Percentiles rank a stretch among this genome's conserved stretches.
phyloP scores from a whole-genome alignment of 1,284 basidiomycete genomes.

The Bjerkandera adusta region DNA sequence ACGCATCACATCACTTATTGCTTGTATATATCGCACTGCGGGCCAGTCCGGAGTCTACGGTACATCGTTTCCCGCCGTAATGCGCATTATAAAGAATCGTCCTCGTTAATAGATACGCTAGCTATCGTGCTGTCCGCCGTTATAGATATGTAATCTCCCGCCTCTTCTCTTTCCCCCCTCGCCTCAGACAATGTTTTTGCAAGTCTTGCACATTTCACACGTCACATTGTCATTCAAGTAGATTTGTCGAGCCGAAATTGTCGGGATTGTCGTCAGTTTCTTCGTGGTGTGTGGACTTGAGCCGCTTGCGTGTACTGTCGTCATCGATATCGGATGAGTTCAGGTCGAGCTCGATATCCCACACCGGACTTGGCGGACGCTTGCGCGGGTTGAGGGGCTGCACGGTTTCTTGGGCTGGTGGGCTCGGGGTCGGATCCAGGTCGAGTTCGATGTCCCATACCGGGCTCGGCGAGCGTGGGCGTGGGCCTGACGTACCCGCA shows the following conservation, averaged over 20 bases:
- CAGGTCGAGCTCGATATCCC: slow-evolving; percentile 61
- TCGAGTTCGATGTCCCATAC: slow-evolving; percentile 41
- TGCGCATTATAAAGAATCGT: no score
- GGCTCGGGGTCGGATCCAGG: slow-evolving; percentile 25
- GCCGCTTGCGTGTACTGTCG: slow-evolving; percentile 8
- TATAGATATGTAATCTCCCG: no score
- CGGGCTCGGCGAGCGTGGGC: slow-evolving; percentile 28
- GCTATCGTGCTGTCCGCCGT: no score
- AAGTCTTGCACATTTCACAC: no score
- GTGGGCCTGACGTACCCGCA: slow-evolving; percentile 9
- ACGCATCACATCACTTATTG: no score
- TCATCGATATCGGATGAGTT: slow-evolving; percentile 32
- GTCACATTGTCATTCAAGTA: slow-evolving; percentile 2
- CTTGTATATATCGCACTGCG: no score
- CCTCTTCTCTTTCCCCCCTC: no score
- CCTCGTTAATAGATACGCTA: no score
- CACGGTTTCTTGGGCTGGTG: slow-evolving; percentile 17
- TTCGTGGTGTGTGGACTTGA: background rate
- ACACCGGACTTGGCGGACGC: slow-evolving; percentile 43
- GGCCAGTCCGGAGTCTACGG: no score
- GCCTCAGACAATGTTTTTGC: no score
- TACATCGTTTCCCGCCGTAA: no score
- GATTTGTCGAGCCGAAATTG: slow-evolving; percentile 1
- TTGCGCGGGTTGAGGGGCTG: slow-evolving; percentile 18
- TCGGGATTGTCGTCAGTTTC: background rate